Base-by-base conservation (phyloP, 2,329 filamentous ascomycete genomes). In the Paracoccidioides lutzii region DNA sequence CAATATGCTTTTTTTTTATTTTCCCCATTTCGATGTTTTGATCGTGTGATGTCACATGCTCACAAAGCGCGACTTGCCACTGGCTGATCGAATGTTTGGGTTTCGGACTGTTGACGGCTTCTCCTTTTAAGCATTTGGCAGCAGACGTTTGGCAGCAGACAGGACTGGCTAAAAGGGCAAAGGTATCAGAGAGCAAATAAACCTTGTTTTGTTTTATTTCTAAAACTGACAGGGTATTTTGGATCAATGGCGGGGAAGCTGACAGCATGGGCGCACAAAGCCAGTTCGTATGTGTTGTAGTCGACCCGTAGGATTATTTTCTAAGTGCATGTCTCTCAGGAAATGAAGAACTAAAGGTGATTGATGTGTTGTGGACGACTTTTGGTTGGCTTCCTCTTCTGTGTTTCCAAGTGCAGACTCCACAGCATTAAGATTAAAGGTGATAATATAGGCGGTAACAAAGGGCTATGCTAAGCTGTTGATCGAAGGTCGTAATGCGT, bases 401-500 rank as follows among this genome's bases (percentile, higher is more conserved):
- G 15, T 37, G 14, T 32, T 32, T 48, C 22, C 8, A n/a, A 30
- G 40, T 52, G 41, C 15, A 38, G 33, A 32, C 53, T 32, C 49
- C 53, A 55, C 5, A 30, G 37, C n/a, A 48, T 55, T 54, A 58
- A 58, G 52, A 58, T 58, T 58, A 58, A 41, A 43, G 56, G 48
- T 46, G 53, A 2, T 55, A 58, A 52, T 55, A 49, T 50, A 51
- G 54, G 56, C 32, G 53, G 50, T 49, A 53, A 53, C 53, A 45
- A 55, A 42, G 42, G 22, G 53, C 37, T 55, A 51, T 55, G 54
- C 56, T 56, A 56, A 52, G 43, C 52, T 56, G 54, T 51, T 45
- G 54, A 45, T 49, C 49, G 54, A 58, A 43, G 53, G 42, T 56
- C 54, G 52, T 56, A 58, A 58, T 55, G 57, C 57, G 53, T 58